Percentiles rank a stretch among this genome's conserved stretches.
Evolutionary conservation across 148 eudicot species (phyloP).

Genomic region (Vaccinium corymbosum): DNA sequence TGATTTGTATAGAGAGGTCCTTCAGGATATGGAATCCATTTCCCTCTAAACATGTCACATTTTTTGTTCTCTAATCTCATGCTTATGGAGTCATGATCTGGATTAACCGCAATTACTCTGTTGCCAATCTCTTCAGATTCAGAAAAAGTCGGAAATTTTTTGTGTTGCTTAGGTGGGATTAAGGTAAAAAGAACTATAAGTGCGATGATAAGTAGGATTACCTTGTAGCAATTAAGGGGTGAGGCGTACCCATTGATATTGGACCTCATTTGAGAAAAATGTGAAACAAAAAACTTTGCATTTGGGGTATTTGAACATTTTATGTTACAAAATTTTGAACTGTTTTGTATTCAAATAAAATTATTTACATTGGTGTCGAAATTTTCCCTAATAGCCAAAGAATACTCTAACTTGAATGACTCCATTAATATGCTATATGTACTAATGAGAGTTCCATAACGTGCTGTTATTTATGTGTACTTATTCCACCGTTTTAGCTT

Average conservation of each 20-base stretch:
- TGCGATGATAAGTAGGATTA: neutral
- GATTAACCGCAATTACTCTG: neutral
- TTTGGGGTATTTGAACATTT: conserved; percentile 2
- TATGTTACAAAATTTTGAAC: neutral
- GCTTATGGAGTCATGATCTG: neutral
- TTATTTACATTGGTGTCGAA: neutral
- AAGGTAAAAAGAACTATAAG: conserved; percentile 9
- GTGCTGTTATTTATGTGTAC: neutral
- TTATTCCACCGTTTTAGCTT: neutral
- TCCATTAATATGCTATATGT: neutral
- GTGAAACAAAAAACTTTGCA: neutral
- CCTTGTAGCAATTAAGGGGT: conserved; percentile 1
- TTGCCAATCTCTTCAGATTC: neutral
- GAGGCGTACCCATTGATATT: conserved; percentile 10
- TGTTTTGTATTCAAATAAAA: neutral
- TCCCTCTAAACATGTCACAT: conserved; percentile 43
- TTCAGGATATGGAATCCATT: conserved; percentile 33
- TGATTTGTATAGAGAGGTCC: conserved; percentile 39
- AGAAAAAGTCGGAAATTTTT: neutral
- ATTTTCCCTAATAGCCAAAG: neutral
- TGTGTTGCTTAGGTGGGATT: neutral
- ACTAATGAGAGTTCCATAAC: neutral
- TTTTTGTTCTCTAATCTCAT: conserved; percentile 14
- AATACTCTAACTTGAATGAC: neutral
- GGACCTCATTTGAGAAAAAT: conserved; percentile 16